Evolutionary conservation across 1,284 basidiomycete species (phyloP).

Genomic region (Microbotryum lychnidis-dioicae): DNA sequence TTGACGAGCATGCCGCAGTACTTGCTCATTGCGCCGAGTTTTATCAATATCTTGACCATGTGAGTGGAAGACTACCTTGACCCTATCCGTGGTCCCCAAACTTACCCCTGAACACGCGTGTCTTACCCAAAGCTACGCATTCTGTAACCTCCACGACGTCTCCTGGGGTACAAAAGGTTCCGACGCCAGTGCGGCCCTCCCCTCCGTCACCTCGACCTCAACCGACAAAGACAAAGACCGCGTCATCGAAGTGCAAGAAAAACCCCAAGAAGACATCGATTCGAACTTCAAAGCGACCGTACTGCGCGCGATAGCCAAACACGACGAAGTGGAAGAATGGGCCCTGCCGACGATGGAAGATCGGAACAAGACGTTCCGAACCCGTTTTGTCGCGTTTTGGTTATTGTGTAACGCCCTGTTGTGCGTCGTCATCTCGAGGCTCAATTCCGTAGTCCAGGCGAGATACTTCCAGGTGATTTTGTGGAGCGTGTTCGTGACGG

Average conservation of each 20-base stretch:
- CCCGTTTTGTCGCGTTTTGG: conserved; percentile 38
- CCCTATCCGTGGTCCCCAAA: conserved; percentile 49
- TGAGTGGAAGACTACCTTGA: background rate
- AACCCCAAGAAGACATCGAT: conserved; percentile 66
- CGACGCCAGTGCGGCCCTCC: conserved; percentile 90
- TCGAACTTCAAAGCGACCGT: conserved; percentile 90
- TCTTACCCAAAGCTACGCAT: conserved; percentile 63
- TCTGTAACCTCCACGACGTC: conserved; percentile 88
- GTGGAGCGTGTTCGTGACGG: conserved; percentile 78
- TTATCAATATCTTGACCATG: conserved; percentile 48
- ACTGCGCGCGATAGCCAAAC: conserved; percentile 77
- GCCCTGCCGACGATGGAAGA: conserved; percentile 79
- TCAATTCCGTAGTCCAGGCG: conserved; percentile 32
- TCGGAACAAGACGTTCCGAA: conserved; percentile 87
- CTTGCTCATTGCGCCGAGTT: conserved; percentile 43
- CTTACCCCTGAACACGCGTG: background rate
- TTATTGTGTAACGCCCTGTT: too few relatives aligned
- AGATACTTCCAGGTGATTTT: conserved; percentile 73
- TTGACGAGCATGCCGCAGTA: conserved; percentile 94
- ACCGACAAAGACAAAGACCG: conserved; percentile 63
- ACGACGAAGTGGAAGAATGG: conserved; percentile 56
- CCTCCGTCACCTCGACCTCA: conserved; percentile 62
- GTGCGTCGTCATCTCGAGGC: conserved; percentile 20
- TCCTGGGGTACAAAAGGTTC: conserved; percentile 90
- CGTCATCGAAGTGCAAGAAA: conserved; percentile 64